Evolutionary conservation across 495 filamentous ascomycete genomes (phyloP), one percentile per base, ranked within the genome.

Genomic region (Paragyromitra xinjiangensis): DNA sequence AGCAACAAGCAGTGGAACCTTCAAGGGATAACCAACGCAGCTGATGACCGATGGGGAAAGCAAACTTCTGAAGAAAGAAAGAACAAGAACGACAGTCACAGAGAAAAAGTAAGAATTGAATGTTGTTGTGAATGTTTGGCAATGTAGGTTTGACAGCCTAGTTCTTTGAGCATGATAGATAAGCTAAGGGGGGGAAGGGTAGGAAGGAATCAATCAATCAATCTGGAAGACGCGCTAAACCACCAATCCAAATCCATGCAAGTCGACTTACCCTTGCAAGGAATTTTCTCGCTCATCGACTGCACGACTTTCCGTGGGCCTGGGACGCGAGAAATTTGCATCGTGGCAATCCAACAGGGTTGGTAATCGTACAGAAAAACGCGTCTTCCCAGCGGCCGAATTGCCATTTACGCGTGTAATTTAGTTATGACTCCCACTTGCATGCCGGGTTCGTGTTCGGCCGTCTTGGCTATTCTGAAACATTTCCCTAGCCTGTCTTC

Each of bases 381-480:
- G 74, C 74, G 74, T 77, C 74, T 77, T 29, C 73, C 74, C 74
- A 61, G 26, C 48, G 24, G 55, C 70, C 62, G 50, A 58, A 58
- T 42, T 37, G 12, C 63, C 70, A 73, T 77, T 56, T 64, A 77
- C 74, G 74, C 74, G 74, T 73, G 70, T 48, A 67, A 45, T 73
- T 19, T n/a, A 8, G 45, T 53, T 16, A 63, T 77, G 74, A 77
- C 74, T 75, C 73, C 68, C 16, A 65, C 26, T 48, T 64, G 68
- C 68, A 75, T 56, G 62, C 44, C 44, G 44, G 14, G 59, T 72
- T 72, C 61, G 70, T 72, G 59, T 71, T 66, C 44, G 39, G 39
- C 67, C 50, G 67, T 53, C 73, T 71, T 73, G 62, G 61, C 69
- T 22, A 22, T 8, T 12, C 19, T 65, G 63, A 65, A 65, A 62